Evolutionary conservation across 2,329 filamentous ascomycete genomes (phyloP).

Genomic region (Trichoderma semiorbis): DNA sequence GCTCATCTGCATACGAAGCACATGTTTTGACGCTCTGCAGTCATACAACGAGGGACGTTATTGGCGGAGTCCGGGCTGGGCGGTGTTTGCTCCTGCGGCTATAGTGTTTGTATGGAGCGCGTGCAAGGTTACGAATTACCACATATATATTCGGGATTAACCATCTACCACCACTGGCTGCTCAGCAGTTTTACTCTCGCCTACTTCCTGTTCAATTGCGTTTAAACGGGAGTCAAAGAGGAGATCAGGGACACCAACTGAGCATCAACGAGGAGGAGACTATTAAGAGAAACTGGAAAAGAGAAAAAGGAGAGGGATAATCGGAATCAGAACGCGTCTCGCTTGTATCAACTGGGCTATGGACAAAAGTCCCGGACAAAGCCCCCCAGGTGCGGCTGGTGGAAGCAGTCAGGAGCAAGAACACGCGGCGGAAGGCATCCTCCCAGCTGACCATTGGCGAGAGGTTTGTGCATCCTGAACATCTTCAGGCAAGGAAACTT

Average conservation of each 20-base stretch:
- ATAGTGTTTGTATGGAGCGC: not conserved
- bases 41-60: not conserved
- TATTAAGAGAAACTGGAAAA: not conserved
- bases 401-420: not conserved
- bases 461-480: not conserved
- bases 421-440: not conserved
- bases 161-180: not conserved
- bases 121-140: not conserved
- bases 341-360: not conserved
- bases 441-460: slow-evolving; percentile 16
- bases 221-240: not conserved
- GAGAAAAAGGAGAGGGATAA: not conserved
- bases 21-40: not conserved
- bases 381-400: not conserved
- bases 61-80: not conserved
- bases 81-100: not conserved
- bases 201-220: not conserved
- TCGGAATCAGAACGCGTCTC: not conserved
- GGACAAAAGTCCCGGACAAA: not conserved
- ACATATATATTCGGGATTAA: not conserved
- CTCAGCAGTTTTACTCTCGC: not conserved
- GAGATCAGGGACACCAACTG: not conserved
- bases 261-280: not conserved
- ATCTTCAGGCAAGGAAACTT: not conserved
- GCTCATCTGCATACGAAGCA: not conserved